These are phyloP conservation scores for Cercospora sesami DNA, from an alignment of 2,329 filamentous ascomycete genomes.

Conservation along the genomic window DNA sequence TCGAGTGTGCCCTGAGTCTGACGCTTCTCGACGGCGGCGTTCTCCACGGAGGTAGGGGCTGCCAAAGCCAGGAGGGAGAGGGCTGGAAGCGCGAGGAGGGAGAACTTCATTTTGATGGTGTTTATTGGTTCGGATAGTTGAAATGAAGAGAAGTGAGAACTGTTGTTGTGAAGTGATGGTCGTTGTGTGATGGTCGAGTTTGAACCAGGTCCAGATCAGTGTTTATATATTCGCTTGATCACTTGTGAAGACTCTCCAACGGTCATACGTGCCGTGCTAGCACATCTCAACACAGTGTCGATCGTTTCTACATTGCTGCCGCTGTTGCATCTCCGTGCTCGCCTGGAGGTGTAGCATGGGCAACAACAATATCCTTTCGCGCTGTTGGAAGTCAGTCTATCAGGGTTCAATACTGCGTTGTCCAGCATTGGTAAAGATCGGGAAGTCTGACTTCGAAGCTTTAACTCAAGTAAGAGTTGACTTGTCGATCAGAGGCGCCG, in stretches of 20 bases:
- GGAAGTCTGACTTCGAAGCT: background rate
- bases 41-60: slow-evolving; percentile 14
- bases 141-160: background rate
- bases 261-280: background rate
- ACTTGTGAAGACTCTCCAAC: background rate
- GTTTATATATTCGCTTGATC: background rate
- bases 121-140: slow-evolving; percentile 11
- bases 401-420: background rate
- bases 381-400: background rate
- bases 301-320: background rate
- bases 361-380: background rate
- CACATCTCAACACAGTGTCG: background rate
- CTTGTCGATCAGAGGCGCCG: background rate
- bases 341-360: background rate
- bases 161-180: background rate
- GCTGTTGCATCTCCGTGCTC: background rate
- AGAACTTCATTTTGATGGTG: slow-evolving; percentile 21
- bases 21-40: slow-evolving; percentile 11
- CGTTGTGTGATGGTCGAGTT: background rate
- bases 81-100: slow-evolving; percentile 23
- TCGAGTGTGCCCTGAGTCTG: slow-evolving; percentile 2
- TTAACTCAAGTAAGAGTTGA: background rate
- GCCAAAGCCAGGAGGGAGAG: slow-evolving; percentile 20
- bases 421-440: background rate
- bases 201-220: background rate